A percentile compares a stretch with the other conserved stretches of the same genome.
phyloP scores from a whole-genome alignment of 2,329 filamentous ascomycete species.

The Didymella lethalis region DNA sequence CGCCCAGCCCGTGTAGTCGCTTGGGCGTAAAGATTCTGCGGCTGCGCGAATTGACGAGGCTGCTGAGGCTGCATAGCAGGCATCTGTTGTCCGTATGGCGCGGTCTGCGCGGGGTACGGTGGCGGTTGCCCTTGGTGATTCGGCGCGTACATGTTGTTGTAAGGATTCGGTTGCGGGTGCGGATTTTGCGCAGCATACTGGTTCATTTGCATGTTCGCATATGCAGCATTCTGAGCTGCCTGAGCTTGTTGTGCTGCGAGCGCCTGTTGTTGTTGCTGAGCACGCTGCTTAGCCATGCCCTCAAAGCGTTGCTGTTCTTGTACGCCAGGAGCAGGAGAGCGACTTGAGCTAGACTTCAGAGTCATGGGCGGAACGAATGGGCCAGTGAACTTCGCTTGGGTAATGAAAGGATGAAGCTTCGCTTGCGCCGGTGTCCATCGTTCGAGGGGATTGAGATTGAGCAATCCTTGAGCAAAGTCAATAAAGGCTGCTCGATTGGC shows the following conservation, averaged over 20 bases:
- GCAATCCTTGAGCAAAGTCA: constrained; percentile 91
- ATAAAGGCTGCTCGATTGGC: constrained; percentile 97
- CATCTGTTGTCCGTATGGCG: constrained; percentile 65
- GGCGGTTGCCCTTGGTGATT: constrained; percentile 76
- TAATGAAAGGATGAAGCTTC: constrained; percentile 97
- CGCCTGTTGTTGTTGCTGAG: constrained; percentile 57
- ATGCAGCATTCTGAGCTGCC: constrained; percentile 71
- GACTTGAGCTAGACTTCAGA: constrained; percentile 83
- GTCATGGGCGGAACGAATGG: constrained; percentile 98
- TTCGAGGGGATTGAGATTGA: constrained; percentile 95
- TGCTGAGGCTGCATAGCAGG: constrained; percentile 50
- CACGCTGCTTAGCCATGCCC: constrained; percentile 89
- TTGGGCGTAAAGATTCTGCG: constrained; percentile 77
- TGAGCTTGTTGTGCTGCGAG: constrained; percentile 65
- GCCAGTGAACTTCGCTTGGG: constrained; percentile 94
- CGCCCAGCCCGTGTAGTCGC: constrained; percentile 78
- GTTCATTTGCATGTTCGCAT: constrained; percentile 67
- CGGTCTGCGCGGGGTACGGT: constrained; percentile 77
- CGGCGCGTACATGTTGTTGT: constrained; percentile 78
- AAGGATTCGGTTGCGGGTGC: constrained; percentile 69
- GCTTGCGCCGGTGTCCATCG: constrained; percentile 98
- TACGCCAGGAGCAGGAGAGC: constrained; percentile 89
- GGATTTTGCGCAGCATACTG: constrained; percentile 58
- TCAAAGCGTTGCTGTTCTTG: constrained; percentile 97
- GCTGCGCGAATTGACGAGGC: constrained; percentile 59